Evolutionary conservation across 2,329 filamentous ascomycete genomes (phyloP).

Genomic region (Cyphellophora europaea): DNA sequence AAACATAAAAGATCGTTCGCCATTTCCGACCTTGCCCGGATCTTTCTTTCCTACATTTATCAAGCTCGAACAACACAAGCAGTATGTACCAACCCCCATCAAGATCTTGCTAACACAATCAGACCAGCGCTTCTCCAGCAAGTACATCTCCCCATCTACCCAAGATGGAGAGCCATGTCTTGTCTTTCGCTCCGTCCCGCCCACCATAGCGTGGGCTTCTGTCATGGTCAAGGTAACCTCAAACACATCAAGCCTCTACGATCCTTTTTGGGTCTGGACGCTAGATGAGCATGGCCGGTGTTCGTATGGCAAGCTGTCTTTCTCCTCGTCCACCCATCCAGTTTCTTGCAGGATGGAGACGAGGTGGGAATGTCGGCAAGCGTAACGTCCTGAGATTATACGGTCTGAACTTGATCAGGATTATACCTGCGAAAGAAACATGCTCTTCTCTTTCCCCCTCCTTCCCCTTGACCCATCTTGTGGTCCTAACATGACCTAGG

Average conservation of each 20-base stretch:
- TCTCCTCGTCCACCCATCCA: too few species aligned
- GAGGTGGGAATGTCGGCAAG: background rate
- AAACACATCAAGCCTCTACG: background rate
- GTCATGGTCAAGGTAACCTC: background rate
- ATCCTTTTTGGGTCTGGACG: background rate
- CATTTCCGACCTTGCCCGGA: too few species aligned
- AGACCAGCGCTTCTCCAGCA: too few species aligned
- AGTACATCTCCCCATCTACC: background rate
- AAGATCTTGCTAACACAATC: too few species aligned
- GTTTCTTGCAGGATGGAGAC: too few species aligned
- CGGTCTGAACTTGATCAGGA: slow-evolving; percentile 95
- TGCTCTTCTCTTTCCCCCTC: slow-evolving; percentile 52
- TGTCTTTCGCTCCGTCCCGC: background rate
- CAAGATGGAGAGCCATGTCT: background rate
- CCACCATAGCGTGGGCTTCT: too few species aligned
- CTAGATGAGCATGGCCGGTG: slow-evolving; percentile 1
- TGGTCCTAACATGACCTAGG: background rate
- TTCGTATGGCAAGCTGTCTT: too few species aligned
- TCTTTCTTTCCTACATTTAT: too few species aligned
- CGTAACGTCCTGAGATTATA: slow-evolving; percentile 70
- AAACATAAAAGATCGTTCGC: too few species aligned
- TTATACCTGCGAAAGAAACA: slow-evolving; percentile 99
- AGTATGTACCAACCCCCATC: too few species aligned
- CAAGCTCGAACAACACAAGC: too few species aligned
- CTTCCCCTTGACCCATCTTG: slow-evolving; percentile 13